phyloP scores from a whole-genome alignment of 2,329 filamentous ascomycete genomes.

The Exophiala viscosa region DNA sequence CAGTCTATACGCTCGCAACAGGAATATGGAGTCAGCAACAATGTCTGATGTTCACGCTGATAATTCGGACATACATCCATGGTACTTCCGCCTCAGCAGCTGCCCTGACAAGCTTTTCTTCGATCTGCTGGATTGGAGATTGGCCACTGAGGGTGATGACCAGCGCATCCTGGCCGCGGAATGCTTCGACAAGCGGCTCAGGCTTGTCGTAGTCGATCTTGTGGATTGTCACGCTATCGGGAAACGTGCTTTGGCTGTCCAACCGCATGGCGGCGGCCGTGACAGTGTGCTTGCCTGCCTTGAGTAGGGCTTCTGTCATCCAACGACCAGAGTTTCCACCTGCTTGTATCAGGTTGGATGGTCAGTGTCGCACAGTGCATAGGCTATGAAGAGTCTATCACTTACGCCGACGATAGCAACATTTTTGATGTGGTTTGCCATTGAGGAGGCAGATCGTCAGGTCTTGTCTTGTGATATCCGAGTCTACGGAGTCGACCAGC shows the following conservation, averaged over 20 bases:
- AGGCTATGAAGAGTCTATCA: too few relatives aligned
- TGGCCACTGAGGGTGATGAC: slow-evolving; percentile 50
- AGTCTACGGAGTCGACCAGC: too few relatives aligned
- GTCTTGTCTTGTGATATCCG: too few relatives aligned
- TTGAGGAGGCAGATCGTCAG: too few relatives aligned
- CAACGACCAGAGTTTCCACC: neutral
- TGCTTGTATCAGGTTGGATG: slow-evolving; percentile 26
- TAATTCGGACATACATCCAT: slow-evolving; percentile 37
- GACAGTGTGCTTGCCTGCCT: slow-evolving; percentile 48
- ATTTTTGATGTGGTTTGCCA: too few relatives aligned
- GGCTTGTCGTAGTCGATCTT: slow-evolving; percentile 46
- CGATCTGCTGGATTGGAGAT: slow-evolving; percentile 41
- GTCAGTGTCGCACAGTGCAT: slow-evolving; percentile 32
- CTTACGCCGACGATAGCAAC: too few relatives aligned
- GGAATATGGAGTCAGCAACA: too few relatives aligned
- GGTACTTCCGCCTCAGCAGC: slow-evolving; percentile 21
- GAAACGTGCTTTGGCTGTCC: slow-evolving; percentile 41
- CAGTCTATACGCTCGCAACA: slow-evolving; percentile 33
- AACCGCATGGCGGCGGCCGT: slow-evolving; percentile 54
- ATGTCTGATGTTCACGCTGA: too few relatives aligned
- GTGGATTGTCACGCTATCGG: slow-evolving; percentile 39
- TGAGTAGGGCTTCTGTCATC: slow-evolving; percentile 37
- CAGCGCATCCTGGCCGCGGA: slow-evolving; percentile 53
- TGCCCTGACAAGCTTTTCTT: neutral
- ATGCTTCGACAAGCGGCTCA: slow-evolving; percentile 45